A percentile compares a stretch with the other conserved stretches of the same genome.
phyloP scores from a whole-genome alignment of 2,329 filamentous ascomycete genomes.

The Talaromyces sp. region DNA sequence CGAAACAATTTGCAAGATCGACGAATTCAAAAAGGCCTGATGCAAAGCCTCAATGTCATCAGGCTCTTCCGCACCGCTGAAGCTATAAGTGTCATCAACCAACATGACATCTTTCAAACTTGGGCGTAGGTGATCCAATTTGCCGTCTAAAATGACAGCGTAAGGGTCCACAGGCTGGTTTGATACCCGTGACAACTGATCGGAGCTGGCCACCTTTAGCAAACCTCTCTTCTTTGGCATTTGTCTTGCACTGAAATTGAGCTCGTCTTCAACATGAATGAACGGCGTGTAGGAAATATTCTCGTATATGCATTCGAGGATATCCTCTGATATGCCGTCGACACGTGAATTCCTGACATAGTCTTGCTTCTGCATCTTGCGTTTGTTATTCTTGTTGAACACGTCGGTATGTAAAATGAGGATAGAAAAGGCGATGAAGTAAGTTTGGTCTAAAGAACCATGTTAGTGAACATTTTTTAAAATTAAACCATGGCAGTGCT shows the following conservation, averaged over 20 bases:
- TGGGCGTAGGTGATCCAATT: constrained; percentile 75
- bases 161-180: constrained; percentile 95
- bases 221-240: constrained; percentile 69
- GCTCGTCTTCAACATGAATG: constrained; percentile 92
- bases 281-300: constrained; percentile 98
- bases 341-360: constrained; percentile 93
- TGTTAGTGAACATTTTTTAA: neutral
- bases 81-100: constrained; percentile 86
- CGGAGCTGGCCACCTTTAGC: constrained; percentile 61
- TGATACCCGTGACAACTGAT: constrained; percentile 59
- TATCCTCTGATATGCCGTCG: constrained; percentile 88
- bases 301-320: constrained; percentile 94
- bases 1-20: constrained; percentile 90
- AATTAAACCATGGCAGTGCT: neutral
- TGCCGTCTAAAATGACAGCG: constrained; percentile 85
- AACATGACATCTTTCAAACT: constrained; percentile 89
- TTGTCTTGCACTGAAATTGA: constrained; percentile 66
- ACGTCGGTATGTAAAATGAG: constrained; percentile 95
- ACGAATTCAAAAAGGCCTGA: constrained; percentile 84
- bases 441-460: constrained; percentile 70
- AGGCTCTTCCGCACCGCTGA: constrained; percentile 69
- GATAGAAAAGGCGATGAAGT: constrained; percentile 95
- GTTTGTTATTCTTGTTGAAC: constrained; percentile 99
- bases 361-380: constrained; percentile 95
- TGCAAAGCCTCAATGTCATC: constrained; percentile 79